phyloP scores from a whole-genome alignment of 176 grass and related monocot genomes.

The Saccharum officinarum region DNA sequence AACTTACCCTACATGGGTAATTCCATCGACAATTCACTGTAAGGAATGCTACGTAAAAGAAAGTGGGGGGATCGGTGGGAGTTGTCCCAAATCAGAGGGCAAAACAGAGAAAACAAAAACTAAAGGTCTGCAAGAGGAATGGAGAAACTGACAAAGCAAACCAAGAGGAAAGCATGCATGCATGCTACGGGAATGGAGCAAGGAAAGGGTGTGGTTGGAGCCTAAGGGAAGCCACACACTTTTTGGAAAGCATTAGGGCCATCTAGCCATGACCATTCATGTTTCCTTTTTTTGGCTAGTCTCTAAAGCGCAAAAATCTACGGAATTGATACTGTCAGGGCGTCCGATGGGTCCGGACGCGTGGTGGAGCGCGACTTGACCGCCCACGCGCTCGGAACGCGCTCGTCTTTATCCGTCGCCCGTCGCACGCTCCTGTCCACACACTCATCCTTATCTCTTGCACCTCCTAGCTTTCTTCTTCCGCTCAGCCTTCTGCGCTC shows the following conservation, averaged over 20 bases:
- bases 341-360: no score
- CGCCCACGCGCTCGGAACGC: no score
- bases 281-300: constrained; percentile 33
- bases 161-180: constrained; percentile 19
- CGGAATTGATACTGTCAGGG: no score
- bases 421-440: no score
- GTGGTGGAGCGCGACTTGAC: no score
- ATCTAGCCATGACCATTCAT: constrained; percentile 22
- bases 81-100: background rate
- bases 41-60: background rate
- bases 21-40: constrained; percentile 8
- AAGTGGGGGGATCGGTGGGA: background rate
- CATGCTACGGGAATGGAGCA: constrained; percentile 27
- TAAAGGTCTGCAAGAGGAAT: background rate
- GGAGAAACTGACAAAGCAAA: constrained; percentile 29
- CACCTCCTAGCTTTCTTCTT: no score
- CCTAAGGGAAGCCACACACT: constrained; percentile 49
- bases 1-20: constrained; percentile 33
- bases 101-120: background rate
- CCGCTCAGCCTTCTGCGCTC: no score
- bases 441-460: no score
- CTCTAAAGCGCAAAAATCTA: background rate
- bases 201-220: background rate
- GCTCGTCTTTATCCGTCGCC: no score
- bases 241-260: constrained; percentile 36